These are phyloP conservation scores for Luffa aegyptiaca DNA, from an alignment of 306 rosid species.

Conservation along the genomic window DNA sequence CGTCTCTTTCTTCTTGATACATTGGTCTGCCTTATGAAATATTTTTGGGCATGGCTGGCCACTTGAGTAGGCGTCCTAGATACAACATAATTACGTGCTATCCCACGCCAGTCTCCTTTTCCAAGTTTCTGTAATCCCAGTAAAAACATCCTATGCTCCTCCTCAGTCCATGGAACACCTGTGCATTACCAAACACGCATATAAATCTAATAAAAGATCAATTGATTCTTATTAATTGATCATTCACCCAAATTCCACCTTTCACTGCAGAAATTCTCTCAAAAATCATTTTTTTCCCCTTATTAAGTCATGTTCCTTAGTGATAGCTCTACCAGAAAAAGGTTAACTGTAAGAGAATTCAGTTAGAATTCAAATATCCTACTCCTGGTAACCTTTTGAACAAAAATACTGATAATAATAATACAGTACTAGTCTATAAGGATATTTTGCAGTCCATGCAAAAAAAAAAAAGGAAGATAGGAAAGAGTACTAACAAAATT, in stretches of 20 bases:
- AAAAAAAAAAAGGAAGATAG: no score
- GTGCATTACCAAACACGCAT: conserved; percentile 11
- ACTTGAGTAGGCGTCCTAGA: conserved; percentile 98
- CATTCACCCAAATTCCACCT: no score
- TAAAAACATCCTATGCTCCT: conserved; percentile 95
- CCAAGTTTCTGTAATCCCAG: conserved; percentile 95
- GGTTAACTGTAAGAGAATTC: not conserved
- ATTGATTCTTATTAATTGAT: not conserved
- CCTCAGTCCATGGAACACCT: conserved; percentile 99
- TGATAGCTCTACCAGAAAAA: not conserved
- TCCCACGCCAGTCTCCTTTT: conserved; percentile 99
- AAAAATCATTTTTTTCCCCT: no score
- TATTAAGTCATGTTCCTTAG: no score
- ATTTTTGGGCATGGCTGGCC: conserved; percentile 98
- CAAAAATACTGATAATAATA: not conserved
- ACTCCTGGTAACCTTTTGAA: not conserved
- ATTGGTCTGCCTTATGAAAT: conserved; percentile 90
- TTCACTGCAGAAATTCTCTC: no score
- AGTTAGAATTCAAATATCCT: not conserved
- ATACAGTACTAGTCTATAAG: not conserved
- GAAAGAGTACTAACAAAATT: not conserved
- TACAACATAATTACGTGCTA: conserved; percentile 83
- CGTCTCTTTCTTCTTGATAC: conserved; percentile 91
- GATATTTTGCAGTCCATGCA: not conserved
- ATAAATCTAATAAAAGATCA: not conserved